Conservation (phyloP, 441 rosid species). For the Croton laevigatus region DNA sequence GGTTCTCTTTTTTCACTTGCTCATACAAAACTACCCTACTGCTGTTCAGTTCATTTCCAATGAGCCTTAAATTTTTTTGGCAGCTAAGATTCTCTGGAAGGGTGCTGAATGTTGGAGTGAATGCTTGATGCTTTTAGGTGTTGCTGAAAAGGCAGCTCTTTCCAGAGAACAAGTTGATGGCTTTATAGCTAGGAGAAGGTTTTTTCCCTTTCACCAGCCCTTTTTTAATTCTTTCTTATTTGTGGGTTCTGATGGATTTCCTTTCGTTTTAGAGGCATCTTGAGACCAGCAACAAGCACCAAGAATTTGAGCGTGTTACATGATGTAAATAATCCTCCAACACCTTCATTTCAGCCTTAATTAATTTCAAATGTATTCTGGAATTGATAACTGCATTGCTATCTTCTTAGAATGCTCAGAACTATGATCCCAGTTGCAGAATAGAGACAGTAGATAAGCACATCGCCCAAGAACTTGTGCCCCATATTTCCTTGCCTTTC, state of each 20-base stretch:
- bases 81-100: slow-evolving; percentile 84
- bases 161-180: slow-evolving; percentile 30
- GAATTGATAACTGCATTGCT: slow-evolving; percentile 16
- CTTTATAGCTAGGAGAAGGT: slow-evolving; percentile 85
- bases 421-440: slow-evolving; percentile 69
- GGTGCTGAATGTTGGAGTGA: slow-evolving; percentile 92
- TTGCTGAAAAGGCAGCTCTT: slow-evolving; percentile 57
- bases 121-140: slow-evolving; percentile 58
- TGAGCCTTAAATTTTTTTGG: slow-evolving; percentile 15
- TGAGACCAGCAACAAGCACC: slow-evolving; percentile 75
- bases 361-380: slow-evolving; percentile 16
- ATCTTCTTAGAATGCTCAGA: slow-evolving; percentile 73
- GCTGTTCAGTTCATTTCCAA: neutral
- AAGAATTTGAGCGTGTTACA: slow-evolving; percentile 55
- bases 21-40: neutral
- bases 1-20: slow-evolving; percentile 22
- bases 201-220: neutral
- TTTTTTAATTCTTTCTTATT: neutral
- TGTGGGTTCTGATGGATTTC: slow-evolving; percentile 13
- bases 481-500: slow-evolving; percentile 56
- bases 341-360: slow-evolving; percentile 20
- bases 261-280: slow-evolving; percentile 64
- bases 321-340: slow-evolving; percentile 45
- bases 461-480: slow-evolving; percentile 57
- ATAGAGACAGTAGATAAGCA: slow-evolving; percentile 58